Percentiles rank a stretch among this genome's conserved stretches.
These are phyloP conservation scores for Mucor circinelloides DNA, from an alignment of 371 early-diverging fungal species.

Conservation along the genomic window DNA sequence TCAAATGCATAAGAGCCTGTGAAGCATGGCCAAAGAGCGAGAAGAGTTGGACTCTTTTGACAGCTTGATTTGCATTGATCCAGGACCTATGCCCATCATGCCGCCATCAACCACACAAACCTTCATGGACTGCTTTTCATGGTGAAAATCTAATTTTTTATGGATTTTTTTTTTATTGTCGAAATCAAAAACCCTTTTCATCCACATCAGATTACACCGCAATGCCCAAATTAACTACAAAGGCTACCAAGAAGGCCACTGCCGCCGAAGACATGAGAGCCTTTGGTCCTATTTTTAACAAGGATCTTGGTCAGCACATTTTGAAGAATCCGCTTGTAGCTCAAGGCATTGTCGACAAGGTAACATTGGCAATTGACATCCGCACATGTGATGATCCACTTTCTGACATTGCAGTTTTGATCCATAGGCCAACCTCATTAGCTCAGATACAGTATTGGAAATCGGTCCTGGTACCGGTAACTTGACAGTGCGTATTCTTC, in stretches of 20 bases:
- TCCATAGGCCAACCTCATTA: conserved; percentile 80
- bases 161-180: background rate
- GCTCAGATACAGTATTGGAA: conserved; percentile 97
- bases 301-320: conserved; percentile 99
- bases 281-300: conserved; percentile 94
- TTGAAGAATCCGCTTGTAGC: conserved; percentile 98
- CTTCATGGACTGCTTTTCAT: conserved; percentile 11
- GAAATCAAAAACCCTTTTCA: background rate
- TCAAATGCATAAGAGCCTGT: too few relatives aligned
- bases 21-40: too few relatives aligned
- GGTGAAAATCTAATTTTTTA: background rate
- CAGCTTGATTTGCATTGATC: background rate
- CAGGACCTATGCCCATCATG: background rate
- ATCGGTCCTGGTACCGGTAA: conserved; percentile 99
- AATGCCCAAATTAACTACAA: conserved; percentile 53
- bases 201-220: background rate
- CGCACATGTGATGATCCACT: background rate
- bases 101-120: background rate
- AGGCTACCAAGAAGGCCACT: conserved; percentile 35
- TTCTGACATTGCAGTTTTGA: background rate
- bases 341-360: conserved; percentile 97
- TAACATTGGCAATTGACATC: conserved; percentile 24
- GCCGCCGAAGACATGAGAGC: conserved; percentile 47
- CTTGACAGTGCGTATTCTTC: conserved; percentile 96
- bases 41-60: too few relatives aligned